Conservation (phyloP, 1,284 basidiomycete species). For the Microbotryum silenes-acaulis region DNA sequence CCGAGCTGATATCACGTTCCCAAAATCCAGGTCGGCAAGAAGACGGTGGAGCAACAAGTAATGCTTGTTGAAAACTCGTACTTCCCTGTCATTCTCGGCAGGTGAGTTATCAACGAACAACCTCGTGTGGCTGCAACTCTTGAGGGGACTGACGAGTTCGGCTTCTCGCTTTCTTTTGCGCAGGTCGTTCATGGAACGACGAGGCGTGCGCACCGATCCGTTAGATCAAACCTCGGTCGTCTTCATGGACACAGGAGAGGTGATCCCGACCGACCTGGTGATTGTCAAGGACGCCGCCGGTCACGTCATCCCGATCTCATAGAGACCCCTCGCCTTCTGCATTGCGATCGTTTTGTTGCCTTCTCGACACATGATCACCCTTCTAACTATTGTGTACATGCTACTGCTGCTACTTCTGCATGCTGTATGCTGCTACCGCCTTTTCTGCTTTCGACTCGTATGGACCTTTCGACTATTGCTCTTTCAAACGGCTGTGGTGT, state of each 20-base stretch:
- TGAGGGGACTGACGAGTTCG: no score
- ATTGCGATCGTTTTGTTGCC: background rate
- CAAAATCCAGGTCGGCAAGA: constrained; percentile 45
- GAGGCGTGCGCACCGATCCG: constrained; percentile 68
- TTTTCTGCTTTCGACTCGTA: no score
- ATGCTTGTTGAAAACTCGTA: constrained; percentile 84
- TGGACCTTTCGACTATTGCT: no score
- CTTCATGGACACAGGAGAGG: constrained; percentile 92
- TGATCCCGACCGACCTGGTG: constrained; percentile 81
- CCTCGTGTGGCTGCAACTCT: no score
- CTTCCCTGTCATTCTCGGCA: constrained; percentile 90
- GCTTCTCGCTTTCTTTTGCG: no score
- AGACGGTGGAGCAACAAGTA: constrained; percentile 47
- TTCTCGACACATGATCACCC: background rate
- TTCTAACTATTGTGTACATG: background rate
- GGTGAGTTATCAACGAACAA: constrained; percentile 38
- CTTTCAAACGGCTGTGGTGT: no score
- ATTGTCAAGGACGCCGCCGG: constrained; percentile 49
- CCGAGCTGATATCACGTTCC: background rate
- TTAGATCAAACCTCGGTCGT: constrained; percentile 77
- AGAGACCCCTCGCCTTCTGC: background rate
- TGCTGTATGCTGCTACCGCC: no score
- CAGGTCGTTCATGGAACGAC: constrained; percentile 77
- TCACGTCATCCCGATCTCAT: constrained; percentile 33
- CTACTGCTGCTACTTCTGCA: no score